Conservation (phyloP, 2,329 filamentous ascomycete genomes). For the Lachnellula cervina region DNA sequence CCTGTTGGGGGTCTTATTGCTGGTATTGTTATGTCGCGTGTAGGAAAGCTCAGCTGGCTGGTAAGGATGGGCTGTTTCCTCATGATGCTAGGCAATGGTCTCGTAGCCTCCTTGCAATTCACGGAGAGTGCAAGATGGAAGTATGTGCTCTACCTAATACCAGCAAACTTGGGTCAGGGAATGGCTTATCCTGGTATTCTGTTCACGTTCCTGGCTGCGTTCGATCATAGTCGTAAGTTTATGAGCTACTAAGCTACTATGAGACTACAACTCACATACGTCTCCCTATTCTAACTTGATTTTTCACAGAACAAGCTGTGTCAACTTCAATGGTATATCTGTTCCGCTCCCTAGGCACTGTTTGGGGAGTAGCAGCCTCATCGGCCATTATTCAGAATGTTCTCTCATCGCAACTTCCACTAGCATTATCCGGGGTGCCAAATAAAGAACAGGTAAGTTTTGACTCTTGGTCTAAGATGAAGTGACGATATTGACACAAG, state of each 20-base stretch:
- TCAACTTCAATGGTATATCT: conserved; percentile 59
- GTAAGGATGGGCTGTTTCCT: conserved; percentile 46
- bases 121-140: conserved; percentile 47
- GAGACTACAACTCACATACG: no score
- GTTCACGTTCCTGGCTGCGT: conserved; percentile 58
- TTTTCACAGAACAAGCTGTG: conserved; percentile 52
- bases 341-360: conserved; percentile 56
- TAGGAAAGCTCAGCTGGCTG: conserved; percentile 46
- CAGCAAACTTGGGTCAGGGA: conserved; percentile 55
- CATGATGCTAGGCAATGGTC: conserved; percentile 49
- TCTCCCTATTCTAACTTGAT: not conserved
- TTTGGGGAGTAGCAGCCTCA: conserved; percentile 60
- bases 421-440: conserved; percentile 49
- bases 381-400: conserved; percentile 60
- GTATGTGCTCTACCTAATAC: conserved; percentile 53
- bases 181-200: conserved; percentile 54
- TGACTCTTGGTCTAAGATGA: conserved; percentile 3
- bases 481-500: conserved; percentile 21
- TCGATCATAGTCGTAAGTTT: conserved; percentile 52
- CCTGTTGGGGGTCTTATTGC: conserved; percentile 52
- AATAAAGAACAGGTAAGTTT: conserved; percentile 38
- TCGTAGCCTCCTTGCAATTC: conserved; percentile 44
- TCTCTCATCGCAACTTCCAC: conserved; percentile 48
- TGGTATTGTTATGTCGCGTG: conserved; percentile 55
- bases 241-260: no score